A percentile compares a stretch with the other conserved stretches of the same genome.
Conservation (phyloP, 345 rosid species). For the Tarenaya hassleriana region DNA sequence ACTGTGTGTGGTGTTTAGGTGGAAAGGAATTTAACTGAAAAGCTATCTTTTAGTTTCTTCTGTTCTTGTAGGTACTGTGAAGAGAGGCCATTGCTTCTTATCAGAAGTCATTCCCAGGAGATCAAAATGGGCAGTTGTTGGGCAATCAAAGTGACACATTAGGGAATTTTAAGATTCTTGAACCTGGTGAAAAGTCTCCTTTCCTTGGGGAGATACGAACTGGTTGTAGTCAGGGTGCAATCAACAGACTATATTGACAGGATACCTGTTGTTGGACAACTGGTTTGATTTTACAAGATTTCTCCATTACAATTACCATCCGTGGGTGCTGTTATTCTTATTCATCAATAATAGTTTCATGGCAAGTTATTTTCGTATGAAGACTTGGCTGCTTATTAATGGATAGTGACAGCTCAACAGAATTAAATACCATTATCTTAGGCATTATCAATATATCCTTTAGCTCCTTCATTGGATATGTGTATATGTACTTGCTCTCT, state of each 20-base stretch:
- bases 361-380: no score
- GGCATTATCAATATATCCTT: conserved; percentile 8
- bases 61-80: conserved; percentile 68
- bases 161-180: conserved; percentile 69
- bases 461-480: conserved; percentile 2
- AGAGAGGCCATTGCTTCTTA: conserved; percentile 89
- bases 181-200: conserved; percentile 88
- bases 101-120: conserved; percentile 71
- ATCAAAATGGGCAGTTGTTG: conserved; percentile 55
- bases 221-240: conserved; percentile 71
- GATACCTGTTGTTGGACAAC: conserved; percentile 86
- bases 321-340: neutral
- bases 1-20: no score
- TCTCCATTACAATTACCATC: conserved; percentile 2
- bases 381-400: conserved; percentile 1
- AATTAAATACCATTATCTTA: conserved; percentile 3
- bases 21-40: conserved; percentile 12
- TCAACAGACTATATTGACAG: conserved; percentile 85
- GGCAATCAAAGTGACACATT: conserved; percentile 48
- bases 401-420: neutral
- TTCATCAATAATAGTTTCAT: neutral
- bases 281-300: conserved; percentile 46
- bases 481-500: neutral
- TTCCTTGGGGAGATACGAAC: conserved; percentile 89
- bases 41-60: conserved; percentile 9